Evolutionary conservation across 73 alveolate species (phyloP).

Genomic region (Paramecium primaurelia): DNA sequence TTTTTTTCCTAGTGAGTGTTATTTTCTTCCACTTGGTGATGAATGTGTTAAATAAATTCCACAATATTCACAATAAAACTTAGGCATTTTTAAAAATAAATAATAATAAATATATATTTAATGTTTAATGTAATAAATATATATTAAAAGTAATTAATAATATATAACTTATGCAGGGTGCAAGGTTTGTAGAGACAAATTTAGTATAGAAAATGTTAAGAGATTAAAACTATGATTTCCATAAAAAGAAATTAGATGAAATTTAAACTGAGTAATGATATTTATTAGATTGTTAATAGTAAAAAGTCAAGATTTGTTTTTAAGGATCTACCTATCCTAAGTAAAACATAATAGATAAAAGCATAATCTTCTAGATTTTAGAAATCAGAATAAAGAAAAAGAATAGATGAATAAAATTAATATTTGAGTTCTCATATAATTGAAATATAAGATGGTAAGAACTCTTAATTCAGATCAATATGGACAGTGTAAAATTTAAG

Average conservation of each 20-base stretch:
- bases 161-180: constrained; percentile 25
- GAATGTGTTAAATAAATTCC: constrained; percentile 97
- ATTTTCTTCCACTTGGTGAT: constrained; percentile 98
- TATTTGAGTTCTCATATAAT: neutral
- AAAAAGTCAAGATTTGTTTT: neutral
- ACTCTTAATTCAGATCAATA: constrained; percentile 20
- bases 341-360: neutral
- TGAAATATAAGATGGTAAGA: constrained; percentile 14
- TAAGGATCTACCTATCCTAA: constrained; percentile 10
- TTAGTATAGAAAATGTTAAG: constrained; percentile 15
- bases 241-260: constrained; percentile 15
- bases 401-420: constrained; percentile 32
- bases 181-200: constrained; percentile 28
- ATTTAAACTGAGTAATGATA: neutral
- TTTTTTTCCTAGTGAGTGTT: constrained; percentile 97
- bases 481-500: constrained; percentile 18
- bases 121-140: neutral
- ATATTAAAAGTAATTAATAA: neutral
- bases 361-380: neutral
- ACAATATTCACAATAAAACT: constrained; percentile 99
- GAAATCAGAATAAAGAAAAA: constrained; percentile 14
- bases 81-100: constrained; percentile 88
- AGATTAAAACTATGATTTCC: neutral
- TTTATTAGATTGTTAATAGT: neutral
- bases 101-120: neutral